Evolutionary conservation across 192 early-diverging fungal species (phyloP).

Genomic region (Coemansia sp.): DNA sequence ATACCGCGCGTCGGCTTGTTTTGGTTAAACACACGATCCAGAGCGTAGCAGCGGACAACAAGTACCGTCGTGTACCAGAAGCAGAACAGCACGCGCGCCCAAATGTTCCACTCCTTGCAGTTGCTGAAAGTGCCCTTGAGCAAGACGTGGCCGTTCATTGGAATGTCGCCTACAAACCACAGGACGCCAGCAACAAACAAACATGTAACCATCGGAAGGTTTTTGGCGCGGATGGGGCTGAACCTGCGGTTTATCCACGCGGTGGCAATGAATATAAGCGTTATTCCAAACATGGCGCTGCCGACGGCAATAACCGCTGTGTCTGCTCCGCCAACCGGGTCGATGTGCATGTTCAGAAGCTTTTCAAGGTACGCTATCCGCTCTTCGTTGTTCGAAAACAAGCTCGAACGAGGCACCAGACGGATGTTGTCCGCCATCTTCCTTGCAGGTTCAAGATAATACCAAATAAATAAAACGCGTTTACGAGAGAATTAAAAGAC

Average conservation of each 20-base stretch:
- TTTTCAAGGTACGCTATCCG: no score
- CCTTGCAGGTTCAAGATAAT: no score
- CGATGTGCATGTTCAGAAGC: background rate
- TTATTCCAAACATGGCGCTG: constrained; percentile 16
- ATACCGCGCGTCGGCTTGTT: constrained; percentile 9
- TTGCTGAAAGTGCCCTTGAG: no score
- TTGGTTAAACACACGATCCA: constrained; percentile 20
- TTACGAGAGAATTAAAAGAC: no score
- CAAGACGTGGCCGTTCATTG: constrained; percentile 30
- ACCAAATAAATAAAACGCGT: no score
- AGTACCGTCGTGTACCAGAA: background rate
- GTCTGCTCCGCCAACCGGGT: constrained; percentile 16
- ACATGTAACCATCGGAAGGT: constrained; percentile 19
- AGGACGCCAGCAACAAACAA: constrained; percentile 24
- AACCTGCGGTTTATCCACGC: constrained; percentile 34
- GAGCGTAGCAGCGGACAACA: no score
- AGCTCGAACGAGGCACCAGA: no score
- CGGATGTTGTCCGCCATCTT: no score
- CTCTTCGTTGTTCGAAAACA: no score
- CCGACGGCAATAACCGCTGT: constrained; percentile 16
- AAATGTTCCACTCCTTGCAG: background rate
- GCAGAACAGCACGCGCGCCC: constrained; percentile 15
- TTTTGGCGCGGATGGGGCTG: constrained; percentile 45
- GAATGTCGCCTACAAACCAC: constrained; percentile 40
- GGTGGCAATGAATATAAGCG: constrained; percentile 15